These are phyloP conservation scores for Fusarium continuum DNA, from an alignment of 2,329 filamentous ascomycete species.

Conservation along the genomic window DNA sequence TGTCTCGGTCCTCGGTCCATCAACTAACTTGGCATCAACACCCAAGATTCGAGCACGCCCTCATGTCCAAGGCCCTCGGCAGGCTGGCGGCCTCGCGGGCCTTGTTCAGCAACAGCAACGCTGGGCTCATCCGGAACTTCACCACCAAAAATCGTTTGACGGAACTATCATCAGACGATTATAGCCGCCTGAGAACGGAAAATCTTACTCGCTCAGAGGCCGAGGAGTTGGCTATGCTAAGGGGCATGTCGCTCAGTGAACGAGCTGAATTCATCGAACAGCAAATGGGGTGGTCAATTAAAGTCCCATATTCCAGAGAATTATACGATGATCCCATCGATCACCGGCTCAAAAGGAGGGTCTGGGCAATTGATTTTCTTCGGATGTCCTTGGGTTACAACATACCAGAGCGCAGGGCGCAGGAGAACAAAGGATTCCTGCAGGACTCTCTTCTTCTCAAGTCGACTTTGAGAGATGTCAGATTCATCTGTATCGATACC, in stretches of 20 bases:
- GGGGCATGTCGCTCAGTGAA: background rate
- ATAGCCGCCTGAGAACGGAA: background rate
- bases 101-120: background rate
- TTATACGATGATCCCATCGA: background rate
- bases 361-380: background rate
- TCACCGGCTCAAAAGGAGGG: background rate
- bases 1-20: too few species aligned
- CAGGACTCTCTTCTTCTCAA: background rate
- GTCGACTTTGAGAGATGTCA: constrained; percentile 8
- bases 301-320: constrained; percentile 12
- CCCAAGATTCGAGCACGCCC: background rate
- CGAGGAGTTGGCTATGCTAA: background rate
- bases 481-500: constrained; percentile 12
- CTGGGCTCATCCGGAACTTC: background rate
- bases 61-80: constrained; percentile 1
- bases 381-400: constrained; percentile 4
- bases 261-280: background rate
- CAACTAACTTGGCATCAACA: background rate
- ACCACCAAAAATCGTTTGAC: background rate
- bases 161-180: background rate
- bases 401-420: background rate
- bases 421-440: background rate
- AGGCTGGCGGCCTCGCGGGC: background rate
- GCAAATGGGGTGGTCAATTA: background rate
- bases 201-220: background rate